Evolutionary conservation across 495 filamentous ascomycete genomes (phyloP).

Genomic region (Daldinia decipiens): DNA sequence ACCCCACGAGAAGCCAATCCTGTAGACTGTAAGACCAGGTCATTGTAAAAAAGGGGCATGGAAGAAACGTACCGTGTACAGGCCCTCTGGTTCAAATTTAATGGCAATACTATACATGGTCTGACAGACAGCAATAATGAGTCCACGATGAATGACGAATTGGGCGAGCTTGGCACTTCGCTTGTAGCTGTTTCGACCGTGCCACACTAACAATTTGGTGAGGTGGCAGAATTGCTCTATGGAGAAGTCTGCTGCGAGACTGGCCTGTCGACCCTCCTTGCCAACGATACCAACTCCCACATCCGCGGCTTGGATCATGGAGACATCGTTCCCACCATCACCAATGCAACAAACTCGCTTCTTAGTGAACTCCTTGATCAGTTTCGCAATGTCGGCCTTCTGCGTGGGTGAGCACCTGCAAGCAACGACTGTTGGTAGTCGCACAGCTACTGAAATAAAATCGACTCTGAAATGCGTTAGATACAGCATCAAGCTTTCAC

Average conservation of each 20-base stretch:
- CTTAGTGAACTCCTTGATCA: constrained; percentile 91
- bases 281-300: constrained; percentile 98
- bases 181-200: constrained; percentile 97
- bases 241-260: constrained; percentile 93
- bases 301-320: constrained; percentile 98
- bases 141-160: constrained; percentile 96
- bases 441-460: constrained; percentile 90
- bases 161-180: constrained; percentile 94
- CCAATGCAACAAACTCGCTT: constrained; percentile 97
- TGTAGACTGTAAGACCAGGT: constrained; percentile 47
- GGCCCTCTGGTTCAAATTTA: constrained; percentile 88
- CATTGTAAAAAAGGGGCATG: background rate
- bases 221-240: constrained; percentile 95
- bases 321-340: constrained; percentile 97
- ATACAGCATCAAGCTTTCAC: constrained; percentile 85
- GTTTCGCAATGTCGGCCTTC: constrained; percentile 89
- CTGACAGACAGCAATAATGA: constrained; percentile 95
- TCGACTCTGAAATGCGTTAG: constrained; percentile 80
- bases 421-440: constrained; percentile 90
- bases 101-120: constrained; percentile 96
- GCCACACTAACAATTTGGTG: constrained; percentile 98
- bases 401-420: constrained; percentile 98
- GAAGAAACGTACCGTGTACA: constrained; percentile 73
- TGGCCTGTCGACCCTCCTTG: constrained; percentile 95
- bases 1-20: constrained; percentile 97